phyloP scores from a whole-genome alignment of 2,329 filamentous ascomycete species.

The Xylariaceae sp. region DNA sequence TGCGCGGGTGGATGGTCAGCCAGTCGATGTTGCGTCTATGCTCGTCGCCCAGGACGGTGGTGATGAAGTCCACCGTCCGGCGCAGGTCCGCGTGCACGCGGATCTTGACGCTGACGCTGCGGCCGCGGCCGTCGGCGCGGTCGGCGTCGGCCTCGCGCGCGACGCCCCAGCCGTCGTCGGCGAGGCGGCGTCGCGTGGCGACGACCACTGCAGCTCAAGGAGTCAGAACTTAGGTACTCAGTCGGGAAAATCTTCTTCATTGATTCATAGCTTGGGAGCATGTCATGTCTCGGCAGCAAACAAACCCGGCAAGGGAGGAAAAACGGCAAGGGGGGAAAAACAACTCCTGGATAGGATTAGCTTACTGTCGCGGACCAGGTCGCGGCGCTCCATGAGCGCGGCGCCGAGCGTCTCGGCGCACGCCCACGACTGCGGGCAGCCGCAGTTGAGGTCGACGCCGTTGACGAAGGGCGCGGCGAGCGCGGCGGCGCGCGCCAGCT shows the following conservation, averaged over 20 bases:
- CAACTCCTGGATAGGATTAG: no score
- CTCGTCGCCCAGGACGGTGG: slow-evolving; percentile 49
- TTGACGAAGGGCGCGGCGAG: slow-evolving; percentile 54
- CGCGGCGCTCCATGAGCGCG: slow-evolving; percentile 58
- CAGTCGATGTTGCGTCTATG: slow-evolving; percentile 51
- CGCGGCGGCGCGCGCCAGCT: slow-evolving; percentile 54
- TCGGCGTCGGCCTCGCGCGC: slow-evolving; percentile 16
- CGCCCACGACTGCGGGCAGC: slow-evolving; percentile 67
- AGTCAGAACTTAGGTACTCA: no score
- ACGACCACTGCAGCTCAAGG: no score
- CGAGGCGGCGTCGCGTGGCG: slow-evolving; percentile 45
- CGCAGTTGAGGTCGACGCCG: slow-evolving; percentile 65
- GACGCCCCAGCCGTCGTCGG: slow-evolving; percentile 45
- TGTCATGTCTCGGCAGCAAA: no score
- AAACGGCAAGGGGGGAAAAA: no score
- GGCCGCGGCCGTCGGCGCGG: slow-evolving; percentile 29
- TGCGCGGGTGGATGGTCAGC: slow-evolving; percentile 64
- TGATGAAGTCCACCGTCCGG: slow-evolving; percentile 54
- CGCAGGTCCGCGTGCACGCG: slow-evolving; percentile 58
- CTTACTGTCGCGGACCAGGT: slow-evolving; percentile 59
- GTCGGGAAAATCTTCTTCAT: no score
- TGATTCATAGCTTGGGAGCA: no score
- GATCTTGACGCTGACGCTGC: slow-evolving; percentile 64
- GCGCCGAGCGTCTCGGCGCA: slow-evolving; percentile 61
- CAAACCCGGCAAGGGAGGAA: no score